Conservation (phyloP, 169 alveolate species). For the Eimeria mitis region DNA sequence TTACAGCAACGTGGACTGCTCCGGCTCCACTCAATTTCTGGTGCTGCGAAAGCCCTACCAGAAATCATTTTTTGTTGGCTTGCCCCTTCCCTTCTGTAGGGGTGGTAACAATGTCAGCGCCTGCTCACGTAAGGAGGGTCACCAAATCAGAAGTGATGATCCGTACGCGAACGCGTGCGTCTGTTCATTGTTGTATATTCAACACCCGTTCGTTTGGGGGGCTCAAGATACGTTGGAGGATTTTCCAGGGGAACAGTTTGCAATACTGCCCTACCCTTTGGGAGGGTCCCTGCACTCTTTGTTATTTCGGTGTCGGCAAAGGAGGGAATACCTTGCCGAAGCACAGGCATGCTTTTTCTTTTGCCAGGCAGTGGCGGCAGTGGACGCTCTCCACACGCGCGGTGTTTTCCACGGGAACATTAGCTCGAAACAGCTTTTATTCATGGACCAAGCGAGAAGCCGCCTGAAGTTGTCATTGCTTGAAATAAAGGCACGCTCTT, state of each 20-base stretch:
- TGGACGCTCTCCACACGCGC: constrained; percentile 3
- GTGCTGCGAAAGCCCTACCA: constrained; percentile 21
- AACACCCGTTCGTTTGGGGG: constrained; percentile 38
- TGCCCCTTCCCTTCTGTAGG: background rate
- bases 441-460: background rate
- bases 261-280: constrained; percentile 19
- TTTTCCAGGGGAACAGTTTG: background rate
- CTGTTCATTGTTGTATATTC: constrained; percentile 18
- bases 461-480: background rate
- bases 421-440: background rate
- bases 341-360: constrained; percentile 25
- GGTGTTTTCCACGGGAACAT: constrained; percentile 17
- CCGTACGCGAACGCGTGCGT: background rate
- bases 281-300: constrained; percentile 33
- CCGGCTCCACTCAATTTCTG: constrained; percentile 13
- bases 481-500: background rate
- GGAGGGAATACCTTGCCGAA: constrained; percentile 24
- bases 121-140: background rate
- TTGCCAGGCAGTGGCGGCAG: constrained; percentile 49
- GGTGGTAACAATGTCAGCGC: background rate
- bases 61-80: constrained; percentile 5
- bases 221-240: constrained; percentile 10
- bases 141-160: background rate
- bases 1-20: background rate
- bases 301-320: constrained; percentile 34